Conservation (phyloP, 78 protist genomes). For the Dictyostelium citrinum region DNA sequence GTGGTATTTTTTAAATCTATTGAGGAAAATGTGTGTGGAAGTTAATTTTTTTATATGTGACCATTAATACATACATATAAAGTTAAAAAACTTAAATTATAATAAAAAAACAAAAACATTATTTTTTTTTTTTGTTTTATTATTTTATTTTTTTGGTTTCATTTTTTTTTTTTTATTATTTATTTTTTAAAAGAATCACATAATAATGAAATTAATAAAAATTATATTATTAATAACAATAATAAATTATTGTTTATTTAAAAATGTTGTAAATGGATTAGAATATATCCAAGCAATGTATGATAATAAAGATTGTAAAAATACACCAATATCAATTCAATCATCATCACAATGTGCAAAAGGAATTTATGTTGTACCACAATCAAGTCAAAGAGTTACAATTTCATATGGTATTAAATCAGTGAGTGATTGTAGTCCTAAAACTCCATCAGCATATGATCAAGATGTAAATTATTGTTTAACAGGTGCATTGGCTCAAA, state of each 20-base stretch:
- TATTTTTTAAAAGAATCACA: no score
- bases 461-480: neutral
- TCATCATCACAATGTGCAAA: neutral
- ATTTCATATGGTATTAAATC: neutral
- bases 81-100: neutral
- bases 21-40: neutral
- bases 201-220: neutral
- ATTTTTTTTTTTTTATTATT: neutral
- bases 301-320: neutral
- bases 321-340: neutral
- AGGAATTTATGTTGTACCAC: neutral
- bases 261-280: neutral
- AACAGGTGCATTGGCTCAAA: neutral
- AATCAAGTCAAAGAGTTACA: neutral
- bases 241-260: neutral
- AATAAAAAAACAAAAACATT: no score
- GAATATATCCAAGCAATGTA: neutral
- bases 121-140: neutral
- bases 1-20: neutral
- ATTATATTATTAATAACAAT: neutral
- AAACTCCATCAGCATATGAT: neutral
- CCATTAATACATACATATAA: neutral
- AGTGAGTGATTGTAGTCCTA: neutral
- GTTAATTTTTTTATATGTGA: neutral
- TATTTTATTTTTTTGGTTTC: neutral